phyloP scores from a whole-genome alignment of 306 rosid species.

The Lupinus albus region DNA sequence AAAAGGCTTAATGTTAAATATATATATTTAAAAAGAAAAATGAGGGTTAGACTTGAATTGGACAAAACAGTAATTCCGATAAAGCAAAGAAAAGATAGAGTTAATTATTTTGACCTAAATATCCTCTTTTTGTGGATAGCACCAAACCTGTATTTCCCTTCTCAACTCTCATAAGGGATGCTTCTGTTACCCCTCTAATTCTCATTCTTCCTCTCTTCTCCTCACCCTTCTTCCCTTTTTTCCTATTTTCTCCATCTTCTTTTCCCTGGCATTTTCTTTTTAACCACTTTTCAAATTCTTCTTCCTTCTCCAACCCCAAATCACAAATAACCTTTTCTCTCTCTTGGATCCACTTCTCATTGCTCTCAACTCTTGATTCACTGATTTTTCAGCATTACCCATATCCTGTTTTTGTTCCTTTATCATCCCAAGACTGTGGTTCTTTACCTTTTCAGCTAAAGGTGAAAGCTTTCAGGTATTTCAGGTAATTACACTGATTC shows the following conservation, averaged over 20 bases:
- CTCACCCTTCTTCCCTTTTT: constrained; percentile 60
- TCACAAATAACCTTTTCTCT: constrained; percentile 32
- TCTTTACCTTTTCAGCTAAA: constrained; percentile 23
- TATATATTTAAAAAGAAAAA: too few relatives aligned
- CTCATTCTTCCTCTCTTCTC: constrained; percentile 68
- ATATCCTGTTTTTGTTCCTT: constrained; percentile 24
- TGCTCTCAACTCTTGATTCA: background rate
- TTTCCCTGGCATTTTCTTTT: constrained; percentile 84
- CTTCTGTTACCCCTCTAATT: constrained; percentile 73
- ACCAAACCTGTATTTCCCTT: constrained; percentile 71
- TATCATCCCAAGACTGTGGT: constrained; percentile 15
- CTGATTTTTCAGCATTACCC: constrained; percentile 11
- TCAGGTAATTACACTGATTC: constrained; percentile 30
- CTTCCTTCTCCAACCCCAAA: background rate
- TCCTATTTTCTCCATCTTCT: constrained; percentile 73
- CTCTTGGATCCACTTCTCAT: constrained; percentile 39
- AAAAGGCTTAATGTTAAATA: too few relatives aligned
- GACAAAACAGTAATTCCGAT: constrained; percentile 72
- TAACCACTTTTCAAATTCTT: constrained; percentile 59
- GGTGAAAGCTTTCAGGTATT: constrained; percentile 25
- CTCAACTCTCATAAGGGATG: constrained; percentile 64
- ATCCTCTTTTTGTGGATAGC: constrained; percentile 64
- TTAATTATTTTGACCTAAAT: constrained; percentile 72
- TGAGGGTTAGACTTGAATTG: background rate
- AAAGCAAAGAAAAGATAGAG: constrained; percentile 23